phyloP scores from a whole-genome alignment of 305 asterid genomes.

The Coffea humblotiana region DNA sequence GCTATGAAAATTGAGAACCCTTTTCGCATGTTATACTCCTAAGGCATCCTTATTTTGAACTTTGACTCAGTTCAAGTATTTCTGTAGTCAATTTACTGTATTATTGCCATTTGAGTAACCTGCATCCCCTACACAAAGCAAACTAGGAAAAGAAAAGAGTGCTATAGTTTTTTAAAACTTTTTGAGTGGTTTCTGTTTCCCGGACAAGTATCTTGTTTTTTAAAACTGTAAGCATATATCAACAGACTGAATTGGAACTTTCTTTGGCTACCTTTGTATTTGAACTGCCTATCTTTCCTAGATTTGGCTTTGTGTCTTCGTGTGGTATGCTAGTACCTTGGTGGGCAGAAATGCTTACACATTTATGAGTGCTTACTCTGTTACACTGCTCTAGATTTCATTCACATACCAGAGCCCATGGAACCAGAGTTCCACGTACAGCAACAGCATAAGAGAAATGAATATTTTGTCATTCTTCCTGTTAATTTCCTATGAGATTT shows the following conservation, averaged over 20 bases:
- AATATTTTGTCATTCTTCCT: neutral
- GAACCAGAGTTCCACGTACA: too few species aligned
- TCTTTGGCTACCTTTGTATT: neutral
- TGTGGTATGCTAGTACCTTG: neutral
- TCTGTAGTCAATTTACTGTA: neutral
- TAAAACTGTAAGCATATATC: neutral
- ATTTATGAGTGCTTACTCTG: neutral
- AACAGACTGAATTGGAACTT: neutral
- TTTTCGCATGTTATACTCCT: too few species aligned
- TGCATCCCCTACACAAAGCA: neutral
- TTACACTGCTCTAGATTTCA: too few species aligned
- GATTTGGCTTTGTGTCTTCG: neutral
- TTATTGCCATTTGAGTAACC: too few species aligned
- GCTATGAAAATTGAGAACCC: too few species aligned
- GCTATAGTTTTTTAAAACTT: too few species aligned
- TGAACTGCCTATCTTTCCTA: neutral
- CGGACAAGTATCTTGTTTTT: neutral
- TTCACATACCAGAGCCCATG: too few species aligned
- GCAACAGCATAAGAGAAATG: too few species aligned
- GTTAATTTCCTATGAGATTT: too few species aligned
- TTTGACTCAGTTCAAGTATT: neutral
- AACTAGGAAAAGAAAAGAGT: neutral
- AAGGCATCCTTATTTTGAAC: neutral
- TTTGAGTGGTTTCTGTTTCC: neutral
- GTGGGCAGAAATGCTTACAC: neutral